These are phyloP conservation scores for Penicillium vulpinum DNA, from an alignment of 2,329 filamentous ascomycete genomes.

Conservation along the genomic window DNA sequence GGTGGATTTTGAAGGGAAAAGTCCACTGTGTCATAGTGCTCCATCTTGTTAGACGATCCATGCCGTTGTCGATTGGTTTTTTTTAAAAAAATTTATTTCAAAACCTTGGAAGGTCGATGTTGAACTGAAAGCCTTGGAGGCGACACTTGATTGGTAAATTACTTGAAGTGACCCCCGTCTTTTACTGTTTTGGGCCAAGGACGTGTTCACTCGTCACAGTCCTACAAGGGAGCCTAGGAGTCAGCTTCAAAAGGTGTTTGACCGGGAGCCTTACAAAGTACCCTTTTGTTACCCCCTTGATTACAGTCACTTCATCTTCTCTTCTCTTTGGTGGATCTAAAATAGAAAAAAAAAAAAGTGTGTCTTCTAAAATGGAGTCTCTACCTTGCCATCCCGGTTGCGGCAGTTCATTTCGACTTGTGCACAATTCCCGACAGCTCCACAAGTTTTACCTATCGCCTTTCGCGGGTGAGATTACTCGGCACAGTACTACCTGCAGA, in stretches of 20 bases:
- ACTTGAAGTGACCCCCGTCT: neutral
- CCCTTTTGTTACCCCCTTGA: conserved; percentile 15
- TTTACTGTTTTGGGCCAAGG: neutral
- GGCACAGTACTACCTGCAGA: conserved; percentile 18
- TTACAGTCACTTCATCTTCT: conserved; percentile 16
- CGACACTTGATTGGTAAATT: conserved; percentile 2
- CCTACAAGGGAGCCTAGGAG: conserved; percentile 8
- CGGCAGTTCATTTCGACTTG: conserved; percentile 5
- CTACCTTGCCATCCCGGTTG: conserved; percentile 8
- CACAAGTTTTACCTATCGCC: conserved; percentile 12
- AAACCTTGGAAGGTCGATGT: neutral
- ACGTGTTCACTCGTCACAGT: conserved; percentile 16
- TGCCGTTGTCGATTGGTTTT: neutral
- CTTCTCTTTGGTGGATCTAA: conserved; percentile 13
- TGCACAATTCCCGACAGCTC: conserved; percentile 15
- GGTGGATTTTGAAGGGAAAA: conserved; percentile 3
- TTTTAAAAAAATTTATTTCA: neutral
- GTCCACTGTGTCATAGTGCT: conserved; percentile 7
- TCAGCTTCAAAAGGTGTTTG: conserved; percentile 5
- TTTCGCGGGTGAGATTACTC: conserved; percentile 11
- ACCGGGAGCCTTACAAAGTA: conserved; percentile 9
- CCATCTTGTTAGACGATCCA: conserved; percentile 8
- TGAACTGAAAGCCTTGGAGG: too few species aligned
- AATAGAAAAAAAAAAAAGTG: conserved; percentile 1
- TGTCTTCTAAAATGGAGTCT: neutral